A percentile compares a stretch with the other conserved stretches of the same genome.
Conservation (phyloP, 257 asterid genomes). For the Perilla frutescens region DNA sequence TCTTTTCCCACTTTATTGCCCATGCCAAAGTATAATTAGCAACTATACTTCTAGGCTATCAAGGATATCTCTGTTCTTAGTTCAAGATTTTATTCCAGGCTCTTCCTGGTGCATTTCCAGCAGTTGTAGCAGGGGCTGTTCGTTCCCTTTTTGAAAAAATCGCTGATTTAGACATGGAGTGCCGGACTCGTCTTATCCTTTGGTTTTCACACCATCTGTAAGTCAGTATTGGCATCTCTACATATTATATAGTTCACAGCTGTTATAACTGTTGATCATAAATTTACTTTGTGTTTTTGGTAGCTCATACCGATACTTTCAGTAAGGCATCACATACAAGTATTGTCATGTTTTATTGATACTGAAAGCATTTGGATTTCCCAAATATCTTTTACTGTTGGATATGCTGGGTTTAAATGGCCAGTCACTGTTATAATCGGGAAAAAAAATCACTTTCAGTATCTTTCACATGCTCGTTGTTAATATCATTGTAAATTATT, state of each 20-base stretch:
- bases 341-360: conserved; percentile 2
- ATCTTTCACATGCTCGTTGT: conserved; percentile 7
- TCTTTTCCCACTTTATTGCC: conserved; percentile 25
- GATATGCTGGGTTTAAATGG: conserved; percentile 19
- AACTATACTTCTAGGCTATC: conserved; percentile 12
- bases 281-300: neutral
- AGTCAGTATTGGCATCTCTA: conserved; percentile 41
- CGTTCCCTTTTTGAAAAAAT: conserved; percentile 94
- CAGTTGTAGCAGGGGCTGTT: conserved; percentile 98
- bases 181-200: conserved; percentile 91
- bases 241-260: neutral
- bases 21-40: conserved; percentile 5
- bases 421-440: neutral
- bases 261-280: neutral
- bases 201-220: conserved; percentile 99
- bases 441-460: neutral
- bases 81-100: conserved; percentile 57
- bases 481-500: conserved; percentile 4
- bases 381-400: neutral
- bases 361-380: conserved; percentile 20
- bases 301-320: neutral
- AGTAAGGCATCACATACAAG: conserved; percentile 15
- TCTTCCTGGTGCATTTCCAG: conserved; percentile 99
- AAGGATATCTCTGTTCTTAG: conserved; percentile 36
- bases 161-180: conserved; percentile 95